Conservation (phyloP, 192 early-diverging fungal species). For the Spinellus fusiger region DNA sequence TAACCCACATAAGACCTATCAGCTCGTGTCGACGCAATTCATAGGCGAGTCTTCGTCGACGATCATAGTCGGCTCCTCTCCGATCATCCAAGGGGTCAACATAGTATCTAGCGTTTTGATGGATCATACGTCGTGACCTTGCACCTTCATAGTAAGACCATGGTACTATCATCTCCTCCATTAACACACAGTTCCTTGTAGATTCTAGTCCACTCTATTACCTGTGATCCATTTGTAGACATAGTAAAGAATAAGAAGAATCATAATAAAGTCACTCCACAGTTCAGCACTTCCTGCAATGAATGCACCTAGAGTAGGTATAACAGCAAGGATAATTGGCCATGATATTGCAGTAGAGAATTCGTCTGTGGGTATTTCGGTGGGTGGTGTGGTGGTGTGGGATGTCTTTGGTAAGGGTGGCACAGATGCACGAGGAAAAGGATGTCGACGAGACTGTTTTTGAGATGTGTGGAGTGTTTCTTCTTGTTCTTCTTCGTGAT, state of each 20-base stretch:
- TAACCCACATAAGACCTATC: conserved; percentile 39
- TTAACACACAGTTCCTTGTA: neutral
- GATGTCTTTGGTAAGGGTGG: neutral
- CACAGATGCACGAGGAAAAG: neutral
- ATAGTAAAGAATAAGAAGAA: conserved; percentile 53
- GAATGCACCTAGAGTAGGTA: conserved; percentile 51
- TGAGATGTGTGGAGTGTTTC: neutral
- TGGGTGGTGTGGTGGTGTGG: neutral
- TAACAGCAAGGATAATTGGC: conserved; percentile 54
- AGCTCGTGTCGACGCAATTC: conserved; percentile 48
- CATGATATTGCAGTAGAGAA: conserved; percentile 34
- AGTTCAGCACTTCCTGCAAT: conserved; percentile 53
- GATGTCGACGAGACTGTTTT: neutral
- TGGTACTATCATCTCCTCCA: conserved; percentile 36
- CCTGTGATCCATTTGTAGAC: conserved; percentile 59
- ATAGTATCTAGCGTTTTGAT: neutral
- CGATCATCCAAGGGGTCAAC: conserved; percentile 1
- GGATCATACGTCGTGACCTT: conserved; percentile 34
- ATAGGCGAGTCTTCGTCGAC: conserved; percentile 23
- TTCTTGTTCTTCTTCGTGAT: neutral
- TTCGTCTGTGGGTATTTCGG: neutral
- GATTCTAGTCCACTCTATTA: conserved; percentile 23
- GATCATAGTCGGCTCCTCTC: conserved; percentile 2
- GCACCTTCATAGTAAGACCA: conserved; percentile 57
- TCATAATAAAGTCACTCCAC: conserved; percentile 54